Conservation (phyloP, 495 filamentous ascomycete genomes). For the Daldinia concentrica region DNA sequence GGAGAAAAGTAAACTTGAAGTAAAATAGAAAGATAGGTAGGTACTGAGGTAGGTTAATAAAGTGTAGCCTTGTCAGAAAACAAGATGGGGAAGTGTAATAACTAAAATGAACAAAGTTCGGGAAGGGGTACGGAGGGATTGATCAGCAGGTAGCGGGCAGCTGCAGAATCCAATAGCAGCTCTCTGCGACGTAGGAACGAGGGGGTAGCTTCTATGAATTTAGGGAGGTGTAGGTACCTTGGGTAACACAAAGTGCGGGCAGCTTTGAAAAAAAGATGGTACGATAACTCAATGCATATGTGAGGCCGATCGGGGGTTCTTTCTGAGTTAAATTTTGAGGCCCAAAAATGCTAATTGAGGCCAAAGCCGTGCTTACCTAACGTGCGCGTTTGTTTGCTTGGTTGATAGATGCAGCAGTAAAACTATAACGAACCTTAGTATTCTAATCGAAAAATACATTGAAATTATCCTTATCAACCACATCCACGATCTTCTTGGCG, state of each 20-base stretch:
- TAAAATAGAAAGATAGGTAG: neutral
- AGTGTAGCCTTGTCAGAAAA: neutral
- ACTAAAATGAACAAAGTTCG: neutral
- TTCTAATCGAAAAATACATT: no score
- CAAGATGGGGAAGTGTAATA: neutral
- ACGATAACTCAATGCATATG: neutral
- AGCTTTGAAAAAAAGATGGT: conserved; percentile 1
- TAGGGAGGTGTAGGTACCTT: neutral
- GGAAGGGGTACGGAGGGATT: neutral
- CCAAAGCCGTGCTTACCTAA: neutral
- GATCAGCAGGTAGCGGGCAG: conserved; percentile 1
- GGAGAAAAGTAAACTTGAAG: neutral
- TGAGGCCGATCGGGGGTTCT: neutral
- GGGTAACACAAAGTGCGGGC: conserved; percentile 27
- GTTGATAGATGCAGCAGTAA: no score
- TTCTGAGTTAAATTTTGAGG: neutral
- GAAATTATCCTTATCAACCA: no score
- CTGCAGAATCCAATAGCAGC: conserved; percentile 1
- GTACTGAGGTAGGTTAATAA: neutral
- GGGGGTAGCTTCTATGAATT: neutral
- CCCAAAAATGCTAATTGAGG: neutral
- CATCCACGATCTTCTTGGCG: no score
- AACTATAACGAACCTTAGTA: no score
- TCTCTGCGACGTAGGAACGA: neutral
- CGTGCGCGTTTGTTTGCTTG: neutral